Percentiles rank a stretch among this genome's conserved stretches.
Evolutionary conservation across 2,329 filamentous ascomycete genomes (phyloP).

Genomic region (Talaromyces sp.): DNA sequence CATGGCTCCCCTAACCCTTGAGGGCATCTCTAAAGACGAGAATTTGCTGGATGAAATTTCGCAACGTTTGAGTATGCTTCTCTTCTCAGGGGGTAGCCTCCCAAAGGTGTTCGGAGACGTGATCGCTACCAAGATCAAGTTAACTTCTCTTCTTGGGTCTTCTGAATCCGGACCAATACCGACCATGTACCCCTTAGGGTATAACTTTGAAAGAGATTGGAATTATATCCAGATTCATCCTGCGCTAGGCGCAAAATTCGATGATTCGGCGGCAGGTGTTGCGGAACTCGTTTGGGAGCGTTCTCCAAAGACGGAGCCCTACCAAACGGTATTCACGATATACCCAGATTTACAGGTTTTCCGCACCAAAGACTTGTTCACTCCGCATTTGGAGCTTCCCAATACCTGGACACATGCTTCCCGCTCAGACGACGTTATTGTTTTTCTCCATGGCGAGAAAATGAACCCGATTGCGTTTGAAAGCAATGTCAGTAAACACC

Average conservation of each 20-base stretch:
- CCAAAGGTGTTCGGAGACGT: conserved; percentile 1
- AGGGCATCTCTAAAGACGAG: conserved; percentile 4
- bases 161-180: conserved; percentile 3
- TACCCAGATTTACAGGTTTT: neutral
- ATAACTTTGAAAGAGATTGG: conserved; percentile 11
- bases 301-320: neutral
- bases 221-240: conserved; percentile 9
- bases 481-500: neutral
- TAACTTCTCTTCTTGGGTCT: neutral
- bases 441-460: conserved; percentile 9
- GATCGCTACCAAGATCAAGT: conserved; percentile 1
- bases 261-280: neutral
- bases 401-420: conserved; percentile 1
- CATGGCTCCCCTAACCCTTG: conserved; percentile 6
- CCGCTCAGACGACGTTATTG: conserved; percentile 7
- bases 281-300: conserved; percentile 8
- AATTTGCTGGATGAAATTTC: neutral
- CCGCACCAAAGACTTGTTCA: conserved; percentile 7
- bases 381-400: neutral
- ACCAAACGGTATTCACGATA: conserved; percentile 5
- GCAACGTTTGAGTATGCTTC: neutral
- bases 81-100: conserved; percentile 6
- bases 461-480: conserved; percentile 3
- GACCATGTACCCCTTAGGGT: conserved; percentile 1
- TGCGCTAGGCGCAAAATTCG: conserved; percentile 1